Conservation (phyloP, 352 stramenopile species). For the Pythium chondricola region DNA sequence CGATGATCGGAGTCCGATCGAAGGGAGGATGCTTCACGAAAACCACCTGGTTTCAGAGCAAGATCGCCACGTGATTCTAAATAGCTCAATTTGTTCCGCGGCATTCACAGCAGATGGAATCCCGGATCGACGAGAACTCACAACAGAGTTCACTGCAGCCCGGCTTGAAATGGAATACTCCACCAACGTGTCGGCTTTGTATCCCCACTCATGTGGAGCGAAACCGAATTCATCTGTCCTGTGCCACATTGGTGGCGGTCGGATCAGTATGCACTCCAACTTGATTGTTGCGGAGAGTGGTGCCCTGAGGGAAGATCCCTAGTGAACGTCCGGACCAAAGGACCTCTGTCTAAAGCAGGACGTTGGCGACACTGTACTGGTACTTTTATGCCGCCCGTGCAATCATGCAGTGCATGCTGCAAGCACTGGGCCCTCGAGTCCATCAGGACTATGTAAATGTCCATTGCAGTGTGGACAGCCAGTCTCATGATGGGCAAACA, state of each 20-base stretch:
- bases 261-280: too few species aligned
- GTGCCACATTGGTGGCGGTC: too few species aligned
- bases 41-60: background rate
- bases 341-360: background rate
- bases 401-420: background rate
- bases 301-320: too few species aligned
- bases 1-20: background rate
- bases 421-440: too few species aligned
- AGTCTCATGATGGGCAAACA: too few species aligned
- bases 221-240: background rate
- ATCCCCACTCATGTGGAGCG: too few species aligned
- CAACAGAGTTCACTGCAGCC: background rate
- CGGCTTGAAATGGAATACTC: constrained; percentile 1
- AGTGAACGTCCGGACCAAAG: background rate
- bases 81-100: background rate
- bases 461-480: too few species aligned
- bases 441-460: too few species aligned
- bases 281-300: too few species aligned
- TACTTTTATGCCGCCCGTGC: background rate
- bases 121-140: too few species aligned
- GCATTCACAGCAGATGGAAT: background rate
- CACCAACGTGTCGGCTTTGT: background rate
- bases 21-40: background rate
- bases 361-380: background rate
- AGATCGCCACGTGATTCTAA: background rate